Base-by-base conservation (phyloP, 148 eudicot species). In the Vaccinium vitisidaea region DNA sequence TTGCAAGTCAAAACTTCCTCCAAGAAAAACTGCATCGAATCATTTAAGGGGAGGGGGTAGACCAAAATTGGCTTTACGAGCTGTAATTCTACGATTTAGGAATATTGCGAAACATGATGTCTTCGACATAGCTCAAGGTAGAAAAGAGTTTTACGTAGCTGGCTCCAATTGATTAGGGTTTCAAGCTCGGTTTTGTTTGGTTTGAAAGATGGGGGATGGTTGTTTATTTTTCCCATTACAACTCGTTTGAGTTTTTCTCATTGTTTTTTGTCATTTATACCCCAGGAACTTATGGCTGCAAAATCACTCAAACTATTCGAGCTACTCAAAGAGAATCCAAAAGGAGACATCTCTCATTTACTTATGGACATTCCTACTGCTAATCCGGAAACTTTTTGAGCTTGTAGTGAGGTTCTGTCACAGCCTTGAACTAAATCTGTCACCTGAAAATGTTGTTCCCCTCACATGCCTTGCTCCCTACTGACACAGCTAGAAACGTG, bases 321-420 rank as follows among this genome's bases (percentile, higher is more conserved):
- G 8, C 23, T 94, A 52, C 88, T 94, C 1, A 84, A 91, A 74
- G 88, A 89, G 63, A 88, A 89, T 61, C 95, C 92, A 5, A 12
- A 78, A 2, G 88, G 81, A 82, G 97, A 94, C 43, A 75, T 92
- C 52, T 86, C 91, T 54, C 48, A 19, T 30, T 74, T 86, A 50
- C 87, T 93, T 56, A 69, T 82, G 16, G 88, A 87, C 77, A 85
- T 90, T 30, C 89, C 90, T 21, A 83, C 88, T 10, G 93, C 88
- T 10, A 92, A 92, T 52, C 87, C 85, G 6, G 90, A 91, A 71
- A 83, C 90, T 12, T 83, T 91, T 91, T 25, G 96, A 94, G 88
- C 86, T 91, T 10, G 88, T 93, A 39, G 90, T 87, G 30, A 85
- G 95, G 83, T 94, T 95, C 84, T 94, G 95, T 76, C 93, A 94